phyloP scores from a whole-genome alignment of 169 alveolate species.

The Cryptosporidium muris region DNA sequence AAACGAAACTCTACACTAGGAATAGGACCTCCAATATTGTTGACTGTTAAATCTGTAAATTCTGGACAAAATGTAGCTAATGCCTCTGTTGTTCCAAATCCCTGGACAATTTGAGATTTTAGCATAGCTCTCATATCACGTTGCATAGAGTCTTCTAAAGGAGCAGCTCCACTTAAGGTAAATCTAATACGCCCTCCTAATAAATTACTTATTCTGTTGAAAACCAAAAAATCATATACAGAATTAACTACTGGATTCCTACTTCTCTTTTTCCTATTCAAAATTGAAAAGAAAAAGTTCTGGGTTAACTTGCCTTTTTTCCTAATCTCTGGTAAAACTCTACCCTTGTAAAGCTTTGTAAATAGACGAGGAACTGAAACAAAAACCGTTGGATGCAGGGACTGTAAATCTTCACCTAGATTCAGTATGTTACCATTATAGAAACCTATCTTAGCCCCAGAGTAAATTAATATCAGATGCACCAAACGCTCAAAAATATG shows the following conservation, averaged over 20 bases:
- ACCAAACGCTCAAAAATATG: slow-evolving; percentile 93
- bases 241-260: slow-evolving; percentile 43
- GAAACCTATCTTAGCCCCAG: slow-evolving; percentile 86
- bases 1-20: slow-evolving; percentile 83
- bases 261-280: slow-evolving; percentile 21
- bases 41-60: slow-evolving; percentile 80
- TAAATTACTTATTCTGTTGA: slow-evolving; percentile 82
- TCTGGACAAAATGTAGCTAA: slow-evolving; percentile 86
- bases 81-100: slow-evolving; percentile 94
- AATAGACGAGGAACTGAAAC: slow-evolving; percentile 94
- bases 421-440: slow-evolving; percentile 89
- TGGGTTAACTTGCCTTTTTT: slow-evolving; percentile 48
- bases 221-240: slow-evolving; percentile 66
- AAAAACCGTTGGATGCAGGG: slow-evolving; percentile 92
- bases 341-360: slow-evolving; percentile 88
- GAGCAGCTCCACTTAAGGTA: slow-evolving; percentile 90
- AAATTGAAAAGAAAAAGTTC: slow-evolving; percentile 41
- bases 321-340: slow-evolving; percentile 68
- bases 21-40: slow-evolving; percentile 89
- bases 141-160: slow-evolving; percentile 84
- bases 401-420: slow-evolving; percentile 89
- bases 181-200: slow-evolving; percentile 89
- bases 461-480: slow-evolving; percentile 75
- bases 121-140: slow-evolving; percentile 85
- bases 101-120: slow-evolving; percentile 89